These are phyloP conservation scores for Cerrena zonata DNA, from an alignment of 1,284 basidiomycete genomes.

Conservation along the genomic window DNA sequence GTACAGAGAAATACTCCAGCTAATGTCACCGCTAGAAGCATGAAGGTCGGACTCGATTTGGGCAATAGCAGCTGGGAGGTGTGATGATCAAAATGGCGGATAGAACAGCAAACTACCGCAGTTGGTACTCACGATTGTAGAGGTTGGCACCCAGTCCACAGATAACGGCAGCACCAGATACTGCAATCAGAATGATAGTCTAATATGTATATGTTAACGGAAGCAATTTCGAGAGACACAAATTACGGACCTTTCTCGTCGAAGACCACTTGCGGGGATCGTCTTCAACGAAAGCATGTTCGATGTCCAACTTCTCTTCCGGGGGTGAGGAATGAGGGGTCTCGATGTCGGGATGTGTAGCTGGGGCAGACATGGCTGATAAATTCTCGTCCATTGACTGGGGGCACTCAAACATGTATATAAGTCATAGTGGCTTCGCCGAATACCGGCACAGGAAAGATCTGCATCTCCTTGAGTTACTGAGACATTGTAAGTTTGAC, in stretches of 20 bases:
- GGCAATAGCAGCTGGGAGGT: constrained; percentile 53
- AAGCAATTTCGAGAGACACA: constrained; percentile 1
- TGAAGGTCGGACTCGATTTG: constrained; percentile 61
- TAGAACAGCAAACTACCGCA: neutral
- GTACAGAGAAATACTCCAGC: constrained; percentile 70
- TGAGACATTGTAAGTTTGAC: neutral
- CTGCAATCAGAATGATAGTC: constrained; percentile 51
- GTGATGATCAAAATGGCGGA: neutral
- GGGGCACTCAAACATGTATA: neutral
- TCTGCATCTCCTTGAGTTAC: neutral
- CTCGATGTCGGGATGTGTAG: too few relatives aligned
- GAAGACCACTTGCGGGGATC: constrained; percentile 75
- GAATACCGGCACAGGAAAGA: neutral
- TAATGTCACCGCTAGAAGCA: constrained; percentile 64
- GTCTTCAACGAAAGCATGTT: constrained; percentile 63
- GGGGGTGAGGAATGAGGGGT: too few relatives aligned
- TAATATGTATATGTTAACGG: constrained; percentile 19
- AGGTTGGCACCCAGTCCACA: constrained; percentile 66
- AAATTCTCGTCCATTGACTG: too few relatives aligned
- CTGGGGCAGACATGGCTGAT: too few relatives aligned
- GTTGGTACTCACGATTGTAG: constrained; percentile 52
- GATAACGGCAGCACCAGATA: constrained; percentile 58
- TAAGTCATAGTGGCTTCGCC: neutral
- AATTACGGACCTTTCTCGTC: constrained; percentile 51
- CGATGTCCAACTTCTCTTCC: constrained; percentile 44